phyloP scores from a whole-genome alignment of 192 early-diverging fungal genomes.

The Coemansia sp. region DNA sequence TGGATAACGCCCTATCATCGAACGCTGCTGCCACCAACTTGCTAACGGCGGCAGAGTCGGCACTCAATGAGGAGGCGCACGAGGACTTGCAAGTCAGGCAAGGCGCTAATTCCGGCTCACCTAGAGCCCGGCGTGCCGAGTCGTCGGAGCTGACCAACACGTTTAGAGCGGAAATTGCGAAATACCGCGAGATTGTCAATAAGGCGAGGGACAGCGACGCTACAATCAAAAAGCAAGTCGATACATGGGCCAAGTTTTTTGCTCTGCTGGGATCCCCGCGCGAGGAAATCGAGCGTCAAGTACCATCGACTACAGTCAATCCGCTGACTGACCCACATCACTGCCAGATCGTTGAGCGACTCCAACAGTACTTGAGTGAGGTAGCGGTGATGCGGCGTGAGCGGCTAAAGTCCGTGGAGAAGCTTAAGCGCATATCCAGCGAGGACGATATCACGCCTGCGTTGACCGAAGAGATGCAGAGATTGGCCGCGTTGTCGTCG shows the following conservation, averaged over 20 bases:
- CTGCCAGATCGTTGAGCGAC: slow-evolving; percentile 63
- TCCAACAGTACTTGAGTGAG: slow-evolving; percentile 64
- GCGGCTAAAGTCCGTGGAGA: slow-evolving; percentile 64
- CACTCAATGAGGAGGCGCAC: slow-evolving; percentile 41
- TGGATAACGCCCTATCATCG: slow-evolving; percentile 62
- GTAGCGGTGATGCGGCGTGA: slow-evolving; percentile 62
- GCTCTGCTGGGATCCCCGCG: slow-evolving; percentile 35
- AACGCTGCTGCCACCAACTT: slow-evolving; percentile 57
- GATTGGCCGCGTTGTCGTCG: slow-evolving; percentile 62
- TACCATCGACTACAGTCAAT: slow-evolving; percentile 64
- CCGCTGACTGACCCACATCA: slow-evolving; percentile 64
- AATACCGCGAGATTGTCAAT: slow-evolving; percentile 68
- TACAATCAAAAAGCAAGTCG: slow-evolving; percentile 57
- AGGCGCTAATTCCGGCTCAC: slow-evolving; percentile 4
- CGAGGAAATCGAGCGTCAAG: slow-evolving; percentile 59
- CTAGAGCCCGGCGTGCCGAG: slow-evolving; percentile 15
- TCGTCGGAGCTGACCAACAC: slow-evolving; percentile 43
- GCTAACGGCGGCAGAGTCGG: slow-evolving; percentile 61
- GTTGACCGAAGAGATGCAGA: slow-evolving; percentile 66
- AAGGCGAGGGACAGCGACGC: slow-evolving; percentile 76
- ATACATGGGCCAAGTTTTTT: slow-evolving; percentile 46
- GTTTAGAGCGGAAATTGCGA: slow-evolving; percentile 37
- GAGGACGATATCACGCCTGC: slow-evolving; percentile 81
- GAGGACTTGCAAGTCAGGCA: slow-evolving; percentile 38
- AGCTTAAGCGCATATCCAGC: slow-evolving; percentile 67